These are phyloP conservation scores for Mycena venus DNA, from an alignment of 768 basidiomycete genomes.

Conservation along the genomic window DNA sequence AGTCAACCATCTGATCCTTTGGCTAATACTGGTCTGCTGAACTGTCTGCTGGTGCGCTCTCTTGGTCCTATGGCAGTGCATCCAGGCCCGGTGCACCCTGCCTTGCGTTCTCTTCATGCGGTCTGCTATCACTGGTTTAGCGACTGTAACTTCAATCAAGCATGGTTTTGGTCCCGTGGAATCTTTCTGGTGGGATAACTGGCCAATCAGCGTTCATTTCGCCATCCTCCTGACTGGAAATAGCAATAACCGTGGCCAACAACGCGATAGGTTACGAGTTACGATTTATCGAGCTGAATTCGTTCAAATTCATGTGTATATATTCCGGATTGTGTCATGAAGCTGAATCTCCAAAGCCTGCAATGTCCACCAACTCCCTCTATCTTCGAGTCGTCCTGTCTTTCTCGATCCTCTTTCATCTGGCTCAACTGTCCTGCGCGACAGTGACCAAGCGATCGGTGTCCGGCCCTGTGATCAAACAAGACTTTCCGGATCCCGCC, in stretches of 20 bases:
- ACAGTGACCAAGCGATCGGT: slow-evolving; percentile 1
- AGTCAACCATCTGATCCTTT: no score
- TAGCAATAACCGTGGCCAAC: no score
- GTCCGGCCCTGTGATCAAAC: slow-evolving; percentile 17
- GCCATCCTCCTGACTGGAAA: background rate
- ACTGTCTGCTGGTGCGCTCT: no score
- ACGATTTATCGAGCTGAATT: no score
- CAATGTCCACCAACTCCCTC: background rate
- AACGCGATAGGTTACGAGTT: no score
- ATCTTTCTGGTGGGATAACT: no score
- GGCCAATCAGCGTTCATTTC: background rate
- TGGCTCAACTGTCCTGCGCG: background rate
- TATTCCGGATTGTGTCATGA: background rate
- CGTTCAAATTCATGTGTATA: no score
- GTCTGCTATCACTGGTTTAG: background rate
- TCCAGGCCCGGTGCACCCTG: background rate
- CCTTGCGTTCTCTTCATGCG: background rate
- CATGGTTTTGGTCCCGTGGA: background rate
- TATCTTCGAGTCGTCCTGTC: background rate
- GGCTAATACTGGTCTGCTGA: no score
- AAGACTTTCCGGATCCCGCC: slow-evolving; percentile 31
- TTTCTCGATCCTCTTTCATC: background rate
- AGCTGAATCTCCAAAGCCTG: background rate
- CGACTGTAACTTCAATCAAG: background rate
- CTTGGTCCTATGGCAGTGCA: no score